Evolutionary conservation across 106 monocot genomes (phyloP).

Genomic region (Xerophyta viscosa): DNA sequence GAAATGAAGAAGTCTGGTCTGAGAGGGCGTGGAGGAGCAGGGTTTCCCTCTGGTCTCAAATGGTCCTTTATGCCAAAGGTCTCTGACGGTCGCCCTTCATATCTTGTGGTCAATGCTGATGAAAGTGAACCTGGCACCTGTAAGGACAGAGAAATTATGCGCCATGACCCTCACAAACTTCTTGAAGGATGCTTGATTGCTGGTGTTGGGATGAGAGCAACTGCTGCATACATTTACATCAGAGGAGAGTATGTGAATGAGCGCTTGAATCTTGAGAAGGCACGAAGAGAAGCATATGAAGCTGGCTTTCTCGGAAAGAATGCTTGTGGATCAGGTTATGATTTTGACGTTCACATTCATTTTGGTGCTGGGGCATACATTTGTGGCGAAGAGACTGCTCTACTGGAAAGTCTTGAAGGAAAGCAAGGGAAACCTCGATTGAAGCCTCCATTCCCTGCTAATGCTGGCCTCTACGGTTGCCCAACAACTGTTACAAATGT

Average conservation of each 20-base stretch:
- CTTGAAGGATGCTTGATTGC: slow-evolving; percentile 68
- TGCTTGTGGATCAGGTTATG: slow-evolving; percentile 69
- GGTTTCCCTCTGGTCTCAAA: slow-evolving; percentile 63
- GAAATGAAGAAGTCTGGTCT: slow-evolving; percentile 70
- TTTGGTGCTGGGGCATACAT: slow-evolving; percentile 72
- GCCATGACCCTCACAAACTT: slow-evolving; percentile 65
- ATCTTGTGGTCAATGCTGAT: slow-evolving; percentile 75
- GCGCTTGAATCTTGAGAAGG: slow-evolving; percentile 36
- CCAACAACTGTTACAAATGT: slow-evolving; percentile 71
- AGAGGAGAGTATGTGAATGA: slow-evolving; percentile 63
- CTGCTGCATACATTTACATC: slow-evolving; percentile 70
- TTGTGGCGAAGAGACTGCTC: slow-evolving; percentile 66
- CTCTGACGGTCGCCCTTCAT: slow-evolving; percentile 63
- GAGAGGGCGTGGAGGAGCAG: slow-evolving; percentile 63
- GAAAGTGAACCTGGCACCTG: slow-evolving; percentile 74
- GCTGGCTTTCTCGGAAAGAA: slow-evolving; percentile 57
- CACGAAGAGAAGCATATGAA: slow-evolving; percentile 59
- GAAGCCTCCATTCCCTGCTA: slow-evolving; percentile 71
- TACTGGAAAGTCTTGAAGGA: slow-evolving; percentile 72
- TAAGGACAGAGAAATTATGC: slow-evolving; percentile 63
- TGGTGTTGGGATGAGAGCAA: slow-evolving; percentile 59
- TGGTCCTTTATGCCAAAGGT: slow-evolving; percentile 85
- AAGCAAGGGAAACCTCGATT: slow-evolving; percentile 55
- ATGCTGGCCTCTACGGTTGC: slow-evolving; percentile 63
- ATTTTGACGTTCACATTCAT: slow-evolving; percentile 66